Base-by-base conservation (phyloP, 495 filamentous ascomycete species). In the Penicillium dipodomyicola region DNA sequence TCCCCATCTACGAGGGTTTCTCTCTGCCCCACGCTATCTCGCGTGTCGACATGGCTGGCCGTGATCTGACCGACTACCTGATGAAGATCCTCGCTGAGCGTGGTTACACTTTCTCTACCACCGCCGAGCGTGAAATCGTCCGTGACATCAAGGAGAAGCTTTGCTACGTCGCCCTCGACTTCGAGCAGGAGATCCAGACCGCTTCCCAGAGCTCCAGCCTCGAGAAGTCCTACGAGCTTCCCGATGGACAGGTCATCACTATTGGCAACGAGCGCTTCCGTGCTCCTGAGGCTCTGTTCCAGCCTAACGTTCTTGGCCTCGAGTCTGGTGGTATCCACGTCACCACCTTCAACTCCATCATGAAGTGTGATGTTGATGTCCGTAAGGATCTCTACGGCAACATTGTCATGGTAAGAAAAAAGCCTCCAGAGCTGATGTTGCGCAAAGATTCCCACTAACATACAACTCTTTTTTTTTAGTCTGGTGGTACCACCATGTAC, bases 91-190 rank as follows among this genome's bases (percentile, higher is more conserved):
- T 98, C 67, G 94, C 95, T 70, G 96, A 98, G 87, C 92, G 94
- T 69, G 94, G 94, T 63, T 96, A 97, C 82, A 90, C 92, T 68
- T 98, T 98, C 87, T 97, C 95, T 71, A 98, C 94, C 80, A 97
- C 94, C 63, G 94, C 94, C 77, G 94, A 98, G 85, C 95, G 96
- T 74, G 94, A 98, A 90, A 96, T 98, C 76, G 94, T 98, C 72
- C 95, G 94, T 83, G 90, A 96, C 78, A 97, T 98, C 84, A 97
- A 98, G 88, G 94, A 98, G 87, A 96, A 93, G 85, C 90, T 96
- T 60, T 97, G 94, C 85, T 98, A 97, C 84, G 93, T 98, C 76
- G 95, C 95, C 56, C 86, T 96, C 59, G 94, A 98, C 83, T 98
- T 98, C 71, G 94, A 98, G 83, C 94, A 98, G 81, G 94, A 98